These are phyloP conservation scores for Tolypocladium tropicale DNA, from an alignment of 2,329 filamentous ascomycete genomes.

Conservation along the genomic window DNA sequence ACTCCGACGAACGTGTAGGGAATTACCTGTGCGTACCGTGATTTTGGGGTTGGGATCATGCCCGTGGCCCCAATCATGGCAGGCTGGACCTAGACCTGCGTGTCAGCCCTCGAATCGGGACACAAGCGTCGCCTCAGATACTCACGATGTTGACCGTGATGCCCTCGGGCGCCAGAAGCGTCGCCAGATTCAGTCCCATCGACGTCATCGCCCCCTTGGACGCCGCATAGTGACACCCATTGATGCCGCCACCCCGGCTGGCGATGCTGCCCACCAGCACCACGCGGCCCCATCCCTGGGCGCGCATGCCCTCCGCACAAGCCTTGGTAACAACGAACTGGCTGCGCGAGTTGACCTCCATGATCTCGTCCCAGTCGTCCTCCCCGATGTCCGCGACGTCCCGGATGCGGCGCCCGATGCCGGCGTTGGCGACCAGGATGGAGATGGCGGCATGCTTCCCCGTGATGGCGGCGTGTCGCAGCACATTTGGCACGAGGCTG, in stretches of 20 bases:
- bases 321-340: slow-evolving; percentile 23
- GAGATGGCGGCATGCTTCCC: slow-evolving; percentile 18
- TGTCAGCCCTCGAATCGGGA: not conserved
- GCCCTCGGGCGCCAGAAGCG: slow-evolving; percentile 19
- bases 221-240: slow-evolving; percentile 24
- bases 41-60: slow-evolving; percentile 22
- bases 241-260: slow-evolving; percentile 20
- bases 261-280: slow-evolving; percentile 23
- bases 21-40: slow-evolving; percentile 9
- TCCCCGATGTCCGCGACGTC: slow-evolving; percentile 21
- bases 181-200: slow-evolving; percentile 23
- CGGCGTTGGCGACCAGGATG: slow-evolving; percentile 21
- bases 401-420: slow-evolving; percentile 20
- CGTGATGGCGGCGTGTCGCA: slow-evolving; percentile 6
- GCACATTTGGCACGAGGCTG: slow-evolving; percentile 10
- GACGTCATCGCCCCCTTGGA: slow-evolving; percentile 21
- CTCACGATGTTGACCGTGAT: slow-evolving; percentile 24
- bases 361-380: slow-evolving; percentile 25
- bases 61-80: slow-evolving; percentile 26
- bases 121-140: not conserved
- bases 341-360: slow-evolving; percentile 22
- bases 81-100: slow-evolving; percentile 15
- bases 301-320: slow-evolving; percentile 19
- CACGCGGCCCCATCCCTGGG: slow-evolving; percentile 20
- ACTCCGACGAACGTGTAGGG: too few relatives aligned